Conservation (phyloP, 345 rosid species). For the Eucalyptus tenuipes region DNA sequence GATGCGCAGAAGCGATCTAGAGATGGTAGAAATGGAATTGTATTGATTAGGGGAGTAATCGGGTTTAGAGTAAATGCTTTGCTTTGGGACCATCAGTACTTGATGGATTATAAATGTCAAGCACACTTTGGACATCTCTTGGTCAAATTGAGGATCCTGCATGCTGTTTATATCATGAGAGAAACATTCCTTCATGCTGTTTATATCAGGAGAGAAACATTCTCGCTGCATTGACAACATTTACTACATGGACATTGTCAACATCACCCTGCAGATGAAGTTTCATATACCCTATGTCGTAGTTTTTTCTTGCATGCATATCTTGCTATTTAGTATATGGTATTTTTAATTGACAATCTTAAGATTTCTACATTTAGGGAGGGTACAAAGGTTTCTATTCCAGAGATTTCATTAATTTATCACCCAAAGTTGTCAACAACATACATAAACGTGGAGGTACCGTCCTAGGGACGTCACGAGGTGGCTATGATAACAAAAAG, state of each 20-base stretch:
- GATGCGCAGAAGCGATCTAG: not conserved
- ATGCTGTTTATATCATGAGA: not conserved
- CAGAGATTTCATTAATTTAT: constrained; percentile 13
- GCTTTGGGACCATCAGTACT: not conserved
- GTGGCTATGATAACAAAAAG: constrained; percentile 27
- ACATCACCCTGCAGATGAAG: not conserved
- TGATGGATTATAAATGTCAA: not conserved
- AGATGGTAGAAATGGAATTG: not conserved
- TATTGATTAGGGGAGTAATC: not conserved
- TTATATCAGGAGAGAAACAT: not conserved
- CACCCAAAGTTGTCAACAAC: constrained; percentile 27
- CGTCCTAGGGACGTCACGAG: constrained; percentile 25
- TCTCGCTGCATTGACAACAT: not conserved
- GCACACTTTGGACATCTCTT: not conserved
- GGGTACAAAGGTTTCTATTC: constrained; percentile 34
- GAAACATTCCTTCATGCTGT: not conserved
- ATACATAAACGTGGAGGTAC: constrained; percentile 42
- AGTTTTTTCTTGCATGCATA: not conserved
- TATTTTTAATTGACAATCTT: not conserved
- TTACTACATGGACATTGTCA: not conserved
- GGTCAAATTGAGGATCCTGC: not conserved
- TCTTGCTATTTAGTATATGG: not conserved
- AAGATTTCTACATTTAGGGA: constrained; percentile 9
- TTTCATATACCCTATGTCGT: not conserved
- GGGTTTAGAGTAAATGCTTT: not conserved